Base-by-base conservation (phyloP, 1,284 basidiomycete genomes). In the Heterobasidion annosum region DNA sequence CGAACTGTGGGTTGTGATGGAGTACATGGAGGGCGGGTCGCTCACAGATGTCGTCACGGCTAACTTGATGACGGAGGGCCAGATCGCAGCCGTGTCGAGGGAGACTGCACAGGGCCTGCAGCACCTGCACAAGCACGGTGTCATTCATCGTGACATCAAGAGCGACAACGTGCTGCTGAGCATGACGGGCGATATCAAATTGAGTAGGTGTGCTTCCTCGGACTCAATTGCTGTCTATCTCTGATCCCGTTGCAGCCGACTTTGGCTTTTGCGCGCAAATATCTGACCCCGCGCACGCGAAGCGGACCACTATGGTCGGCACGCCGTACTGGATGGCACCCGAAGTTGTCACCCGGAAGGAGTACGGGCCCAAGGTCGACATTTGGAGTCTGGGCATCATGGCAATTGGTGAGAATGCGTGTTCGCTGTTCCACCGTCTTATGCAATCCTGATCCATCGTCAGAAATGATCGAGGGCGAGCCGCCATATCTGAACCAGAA, bases 241-340 rank as follows among this genome's bases (percentile, higher is more conserved):
- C 53, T 40, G 40, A 54, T 50, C 18, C 18, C 52, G 40, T 54
- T 53, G 32, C 65, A 96, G 94, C 96, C 70, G 96, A 99, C 73
- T 99, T 99, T 72, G 96, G 96, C 4, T 98, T 98, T 79, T 98
- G 96, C 62, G 97, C 96, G 0, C 92, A 97, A 71, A 95, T 98
- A 56, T 93, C 93, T 32, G 95, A 98, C 45, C 59, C 57, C 63
- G 81, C 85, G 7, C 84, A 90, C 60, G 83, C 94, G 5, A 98
- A 98, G 75, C 87, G 96, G 35, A 98, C 94, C 34, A 99, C 97
- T n/a, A 98, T 99, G 96, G 96, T 98, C 48, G 97, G 97, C 2
- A 98, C 97, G 7, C 97, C 97, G 1, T 99, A 98, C 68, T 99
- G 96, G 96, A 99, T 99, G 96, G 96, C 97, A 1, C 96, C 96